Evolutionary conservation across 2,329 filamentous ascomycete genomes (phyloP), one percentile per base, ranked within the genome.

Genomic region (Epichloe gansuensis): DNA sequence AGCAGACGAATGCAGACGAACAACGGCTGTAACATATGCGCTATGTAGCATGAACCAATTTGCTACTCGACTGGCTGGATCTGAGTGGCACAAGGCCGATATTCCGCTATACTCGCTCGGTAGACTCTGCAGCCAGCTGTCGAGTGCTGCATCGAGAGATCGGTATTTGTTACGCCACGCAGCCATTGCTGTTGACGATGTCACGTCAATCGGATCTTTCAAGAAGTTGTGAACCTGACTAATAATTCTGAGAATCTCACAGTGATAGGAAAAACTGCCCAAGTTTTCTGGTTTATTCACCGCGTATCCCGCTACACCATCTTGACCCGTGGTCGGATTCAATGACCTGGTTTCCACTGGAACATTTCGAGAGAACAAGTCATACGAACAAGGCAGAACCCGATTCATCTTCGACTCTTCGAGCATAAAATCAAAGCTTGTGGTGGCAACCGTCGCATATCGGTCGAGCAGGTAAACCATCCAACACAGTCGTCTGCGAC

Each of bases 1-100:
- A 0, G 70, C 69, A 3, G 68, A 65, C 3, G 70, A 71, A 52
- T 73, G 70, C n/a, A 73, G 59, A 1, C 71, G 66, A 3, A 73
- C 69, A 5, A 71, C 70, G 3, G 68, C 64, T 0, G 68, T 71
- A 12, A 73, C 69, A 45, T 71, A 73, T 7, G 70, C 70, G 55
- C 70, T 71, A 27, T 73, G 70, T 8, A 73, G 60, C 68, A 72
- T 70, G 53, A 72, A 71, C 70, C 69, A 72, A 55, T 72, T 72
- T n/a, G 70, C 70, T 2, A 72, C 70, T 1, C 70, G 66, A 49
- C 69, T 71, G 2, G 69, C 70, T 3, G 70, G 70, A 17, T 72
- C 70, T 5, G 70, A 71, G 57, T 73, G 70, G 40, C 70, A 73
- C 11, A 73, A 60, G 2, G 70, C 68, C 7, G 68, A 71, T 25